Base-by-base conservation (phyloP, 192 early-diverging fungal genomes). In the Umbelopsis vinacea region DNA sequence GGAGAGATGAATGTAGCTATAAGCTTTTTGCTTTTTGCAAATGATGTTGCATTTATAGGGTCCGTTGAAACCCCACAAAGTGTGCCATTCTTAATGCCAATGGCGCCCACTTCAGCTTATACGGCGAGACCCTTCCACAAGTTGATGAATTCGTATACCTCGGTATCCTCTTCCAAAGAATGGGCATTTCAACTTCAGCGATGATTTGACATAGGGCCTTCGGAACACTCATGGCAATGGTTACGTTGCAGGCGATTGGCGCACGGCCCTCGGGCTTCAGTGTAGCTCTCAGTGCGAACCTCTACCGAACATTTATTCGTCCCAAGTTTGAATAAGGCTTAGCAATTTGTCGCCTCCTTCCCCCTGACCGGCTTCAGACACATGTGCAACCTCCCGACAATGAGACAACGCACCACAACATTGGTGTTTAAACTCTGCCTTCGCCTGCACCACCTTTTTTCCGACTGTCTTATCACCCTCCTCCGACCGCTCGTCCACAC, bases 41-140 rank as follows among this genome's bases (percentile, higher is more conserved):
- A 75, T 24, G 46, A 76, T 23, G 60, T 76, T 17, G 68, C 68
- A 17, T 9, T 71, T 10, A 23, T 76, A 48, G 74, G 63, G 10
- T 22, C 33, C 52, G 69, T 21, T 75, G 74, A 68, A 75, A 38
- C 40, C 53, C 74, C 15, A 10, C 14, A 22, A 75, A 75, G 19
- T 75, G 74, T 29, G 68, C 46, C n/a, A 6, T 19, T 0, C 48
- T 50, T 6, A 50, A 50, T 17, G 17, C 48, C 4, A 48, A 17
- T 15, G 15, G 29, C 14, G 0, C n/a, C n/a, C n/a, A 17, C 0
- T 48, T 66, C 3, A 50, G 19, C 2, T 43, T 76, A 8, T 70
- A 71, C 37, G 67, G 69, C 0, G 37, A 29, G 4, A 15, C 40
- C 0, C 54, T 76, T 0, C 69, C 50, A 19, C 26, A 17, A 7